These are phyloP conservation scores for Cardamine chenopodiifolia DNA, from an alignment of 345 rosid genomes.

Conservation along the genomic window DNA sequence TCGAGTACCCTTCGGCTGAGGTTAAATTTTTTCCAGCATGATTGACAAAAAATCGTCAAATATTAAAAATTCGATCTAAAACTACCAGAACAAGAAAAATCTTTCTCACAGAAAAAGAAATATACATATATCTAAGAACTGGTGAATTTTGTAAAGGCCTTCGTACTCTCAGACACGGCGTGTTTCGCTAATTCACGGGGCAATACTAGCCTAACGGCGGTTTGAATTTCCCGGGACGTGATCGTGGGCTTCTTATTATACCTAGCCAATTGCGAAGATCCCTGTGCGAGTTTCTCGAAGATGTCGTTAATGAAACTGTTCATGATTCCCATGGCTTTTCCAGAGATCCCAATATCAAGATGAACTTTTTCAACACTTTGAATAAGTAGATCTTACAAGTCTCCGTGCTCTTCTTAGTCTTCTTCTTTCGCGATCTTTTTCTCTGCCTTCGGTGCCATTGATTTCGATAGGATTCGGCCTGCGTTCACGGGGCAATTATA, in stretches of 20 bases:
- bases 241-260: slow-evolving; percentile 78
- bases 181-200: slow-evolving; percentile 72
- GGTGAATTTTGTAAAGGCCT: slow-evolving; percentile 71
- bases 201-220: slow-evolving; percentile 63
- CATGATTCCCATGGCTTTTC: slow-evolving; percentile 74
- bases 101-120: background rate
- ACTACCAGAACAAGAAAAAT: background rate
- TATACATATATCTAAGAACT: slow-evolving; percentile 59
- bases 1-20: too few species aligned
- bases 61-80: background rate
- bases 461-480: too few species aligned
- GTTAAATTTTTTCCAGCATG: too few species aligned
- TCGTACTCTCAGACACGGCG: slow-evolving; percentile 72
- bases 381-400: slow-evolving; percentile 78
- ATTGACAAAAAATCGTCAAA: too few species aligned
- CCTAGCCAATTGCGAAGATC: slow-evolving; percentile 63
- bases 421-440: slow-evolving; percentile 62
- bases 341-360: slow-evolving; percentile 55
- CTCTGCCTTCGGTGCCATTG: slow-evolving; percentile 49
- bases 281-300: slow-evolving; percentile 72
- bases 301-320: slow-evolving; percentile 67
- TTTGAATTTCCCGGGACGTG: slow-evolving; percentile 74
- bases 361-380: slow-evolving; percentile 58
- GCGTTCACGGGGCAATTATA: too few species aligned
- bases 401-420: slow-evolving; percentile 60